Base-by-base conservation (phyloP, 75 land plant genomes). In the Pinus taeda region DNA sequence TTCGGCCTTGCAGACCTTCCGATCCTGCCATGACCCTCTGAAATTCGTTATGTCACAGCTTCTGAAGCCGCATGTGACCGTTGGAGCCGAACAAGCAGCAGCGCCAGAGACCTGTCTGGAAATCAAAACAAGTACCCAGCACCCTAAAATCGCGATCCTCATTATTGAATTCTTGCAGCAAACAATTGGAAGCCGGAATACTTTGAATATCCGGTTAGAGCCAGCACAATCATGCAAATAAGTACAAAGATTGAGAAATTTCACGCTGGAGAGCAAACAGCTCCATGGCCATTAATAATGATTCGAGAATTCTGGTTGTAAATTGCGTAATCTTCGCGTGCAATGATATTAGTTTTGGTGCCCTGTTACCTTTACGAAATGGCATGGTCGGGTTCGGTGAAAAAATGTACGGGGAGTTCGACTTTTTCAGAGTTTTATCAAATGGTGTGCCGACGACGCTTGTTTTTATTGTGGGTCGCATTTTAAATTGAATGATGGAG, bases 11-110 rank as follows among this genome's bases (percentile, higher is more conserved):
- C 88, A 86, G 26, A 45, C 49, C 56, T 53, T 57, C 6, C 73
- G 22, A 59, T 78, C 86, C 30, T 42, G 67, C 86, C 86, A 83
- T 22, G 59, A 36, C 21, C 86, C 86, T 22, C 79, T 42, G 22
- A 57, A 63, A 30, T 83, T 83, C 4, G 58, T 59, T 15, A 83
- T 21, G 7, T 60, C 64, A 61, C 86, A 83, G 65, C 74, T 26
- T 18, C 20, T 33, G 3, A 22, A 69, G 4, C 49, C 49, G 49
- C 71, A 69, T 6, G 71, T 37, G 71, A 69, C 71, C 14, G 71
- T 69, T 18, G 71, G 53, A n/a, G 71, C 71, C 2, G 71, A 7
- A 39, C 71, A 69, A 11, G 71, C 49, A 2, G 53, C 53, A 45
- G 53, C 71, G 24, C 5, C 37, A 20, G 49, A 39, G 36, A 69